phyloP scores from a whole-genome alignment of 495 filamentous ascomycete genomes.

The Lichenothelia convexa region DNA sequence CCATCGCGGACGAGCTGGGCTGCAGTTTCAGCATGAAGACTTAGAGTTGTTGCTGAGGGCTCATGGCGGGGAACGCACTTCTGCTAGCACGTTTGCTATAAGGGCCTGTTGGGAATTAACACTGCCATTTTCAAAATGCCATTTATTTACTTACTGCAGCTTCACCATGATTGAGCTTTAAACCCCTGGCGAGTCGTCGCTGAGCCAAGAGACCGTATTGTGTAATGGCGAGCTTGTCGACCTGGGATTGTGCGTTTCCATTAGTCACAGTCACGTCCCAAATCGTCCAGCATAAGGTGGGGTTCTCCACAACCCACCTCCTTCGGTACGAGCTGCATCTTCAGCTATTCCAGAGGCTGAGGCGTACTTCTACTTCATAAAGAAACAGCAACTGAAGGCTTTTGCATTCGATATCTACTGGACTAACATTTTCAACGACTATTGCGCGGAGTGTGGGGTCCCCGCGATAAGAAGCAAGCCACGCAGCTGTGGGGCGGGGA shows the following conservation, averaged over 20 bases:
- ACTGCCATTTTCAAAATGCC: not conserved
- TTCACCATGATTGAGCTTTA: conserved; percentile 82
- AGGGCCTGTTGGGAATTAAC: conserved; percentile 42
- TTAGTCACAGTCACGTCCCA: too few species aligned
- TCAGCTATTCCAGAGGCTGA: too few species aligned
- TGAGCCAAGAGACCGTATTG: conserved; percentile 82
- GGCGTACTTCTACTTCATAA: too few species aligned
- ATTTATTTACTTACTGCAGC: conserved; percentile 44
- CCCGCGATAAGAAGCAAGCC: too few species aligned
- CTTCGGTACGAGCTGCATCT: conserved; percentile 76
- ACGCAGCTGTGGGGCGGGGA: too few species aligned
- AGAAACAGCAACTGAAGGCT: too few species aligned
- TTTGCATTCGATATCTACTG: too few species aligned
- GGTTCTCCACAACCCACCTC: conserved; percentile 67
- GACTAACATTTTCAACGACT: too few species aligned
- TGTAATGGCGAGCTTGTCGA: conserved; percentile 92
- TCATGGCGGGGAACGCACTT: conserved; percentile 29
- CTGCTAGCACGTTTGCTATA: conserved; percentile 79
- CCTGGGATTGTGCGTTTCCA: conserved; percentile 33
- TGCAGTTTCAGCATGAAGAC: not conserved
- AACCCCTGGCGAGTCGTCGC: conserved; percentile 68
- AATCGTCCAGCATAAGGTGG: too few species aligned
- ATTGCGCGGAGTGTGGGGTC: too few species aligned
- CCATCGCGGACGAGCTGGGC: conserved; percentile 84
- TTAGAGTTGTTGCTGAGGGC: not conserved